phyloP scores from a whole-genome alignment of 208 protist genomes.

The Endotrypanum monterogeii region DNA sequence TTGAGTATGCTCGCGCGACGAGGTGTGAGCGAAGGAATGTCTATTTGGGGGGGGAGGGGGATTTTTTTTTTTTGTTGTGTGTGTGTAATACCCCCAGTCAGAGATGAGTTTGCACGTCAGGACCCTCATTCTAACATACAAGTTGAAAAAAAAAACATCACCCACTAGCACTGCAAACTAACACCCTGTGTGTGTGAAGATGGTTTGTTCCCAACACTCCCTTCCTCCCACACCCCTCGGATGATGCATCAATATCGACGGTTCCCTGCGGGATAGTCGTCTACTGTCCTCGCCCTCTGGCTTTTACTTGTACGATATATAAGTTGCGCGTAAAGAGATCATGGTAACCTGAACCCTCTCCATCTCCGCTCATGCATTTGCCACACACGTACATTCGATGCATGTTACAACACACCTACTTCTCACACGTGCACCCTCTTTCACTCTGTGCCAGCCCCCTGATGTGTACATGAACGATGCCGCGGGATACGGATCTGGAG shows the following conservation, averaged over 20 bases:
- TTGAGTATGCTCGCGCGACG: not conserved
- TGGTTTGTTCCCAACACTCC: not conserved
- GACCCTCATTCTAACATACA: conserved; percentile 2
- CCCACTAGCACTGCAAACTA: not conserved
- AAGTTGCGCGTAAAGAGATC: not conserved
- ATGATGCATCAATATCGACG: not conserved
- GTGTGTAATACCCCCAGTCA: not conserved
- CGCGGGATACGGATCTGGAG: conserved; percentile 20
- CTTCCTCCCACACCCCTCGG: not conserved
- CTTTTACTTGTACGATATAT: not conserved
- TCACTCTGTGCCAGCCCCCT: conserved; percentile 6
- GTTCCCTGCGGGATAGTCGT: not conserved
- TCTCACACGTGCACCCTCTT: not conserved
- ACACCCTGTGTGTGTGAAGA: not conserved
- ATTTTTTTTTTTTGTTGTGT: no score
- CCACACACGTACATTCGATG: not conserved
- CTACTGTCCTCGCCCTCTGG: not conserved
- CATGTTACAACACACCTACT: not conserved
- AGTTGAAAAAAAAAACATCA: not conserved
- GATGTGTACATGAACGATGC: conserved; percentile 7
- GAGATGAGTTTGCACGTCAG: not conserved
- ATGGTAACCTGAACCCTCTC: not conserved
- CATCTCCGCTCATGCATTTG: not conserved
- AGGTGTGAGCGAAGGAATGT: not conserved
- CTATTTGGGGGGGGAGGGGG: no score